Evolutionary conservation across 352 stramenopile genomes (phyloP).

Genomic region (Globisporangium mamillatum): DNA sequence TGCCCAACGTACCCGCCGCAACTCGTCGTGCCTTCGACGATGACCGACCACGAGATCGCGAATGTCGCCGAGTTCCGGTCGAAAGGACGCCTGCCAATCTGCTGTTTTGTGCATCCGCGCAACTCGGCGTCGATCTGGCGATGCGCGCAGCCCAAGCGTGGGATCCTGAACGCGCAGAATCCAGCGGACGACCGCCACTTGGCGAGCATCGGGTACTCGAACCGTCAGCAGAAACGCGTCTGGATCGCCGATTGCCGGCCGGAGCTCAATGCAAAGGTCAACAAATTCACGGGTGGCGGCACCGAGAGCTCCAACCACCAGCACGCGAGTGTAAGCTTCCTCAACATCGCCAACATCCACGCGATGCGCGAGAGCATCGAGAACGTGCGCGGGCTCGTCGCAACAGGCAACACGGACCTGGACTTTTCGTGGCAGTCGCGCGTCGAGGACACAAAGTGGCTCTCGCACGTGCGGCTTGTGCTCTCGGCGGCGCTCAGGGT

Average conservation of each 20-base stretch:
- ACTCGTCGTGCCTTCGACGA: slow-evolving; percentile 64
- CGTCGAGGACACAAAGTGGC: slow-evolving; percentile 82
- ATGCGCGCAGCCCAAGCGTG: slow-evolving; percentile 83
- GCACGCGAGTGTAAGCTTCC: slow-evolving; percentile 78
- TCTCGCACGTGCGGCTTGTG: slow-evolving; percentile 67
- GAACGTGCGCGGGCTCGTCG: slow-evolving; percentile 50
- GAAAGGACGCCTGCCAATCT: slow-evolving; percentile 80
- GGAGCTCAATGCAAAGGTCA: slow-evolving; percentile 88
- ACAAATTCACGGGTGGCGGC: slow-evolving; percentile 88
- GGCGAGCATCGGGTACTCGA: slow-evolving; percentile 43
- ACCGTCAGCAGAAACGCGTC: slow-evolving; percentile 46
- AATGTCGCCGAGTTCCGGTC: slow-evolving; percentile 78
- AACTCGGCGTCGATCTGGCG: slow-evolving; percentile 79
- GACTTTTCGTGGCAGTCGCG: slow-evolving; percentile 58
- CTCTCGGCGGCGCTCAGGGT: slow-evolving; percentile 67
- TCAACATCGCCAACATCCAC: slow-evolving; percentile 94
- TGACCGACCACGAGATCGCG: slow-evolving; percentile 61
- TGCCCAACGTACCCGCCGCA: slow-evolving; percentile 79
- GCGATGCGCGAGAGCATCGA: slow-evolving; percentile 89
- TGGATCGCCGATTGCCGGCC: slow-evolving; percentile 90
- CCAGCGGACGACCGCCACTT: slow-evolving; percentile 74
- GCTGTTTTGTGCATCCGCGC: slow-evolving; percentile 68
- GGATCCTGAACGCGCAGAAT: slow-evolving; percentile 78
- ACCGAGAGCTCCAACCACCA: slow-evolving; percentile 80
- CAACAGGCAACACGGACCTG: slow-evolving; percentile 41